Conservation (phyloP, 495 filamentous ascomycete species). For the Wilcoxina mikolae region DNA sequence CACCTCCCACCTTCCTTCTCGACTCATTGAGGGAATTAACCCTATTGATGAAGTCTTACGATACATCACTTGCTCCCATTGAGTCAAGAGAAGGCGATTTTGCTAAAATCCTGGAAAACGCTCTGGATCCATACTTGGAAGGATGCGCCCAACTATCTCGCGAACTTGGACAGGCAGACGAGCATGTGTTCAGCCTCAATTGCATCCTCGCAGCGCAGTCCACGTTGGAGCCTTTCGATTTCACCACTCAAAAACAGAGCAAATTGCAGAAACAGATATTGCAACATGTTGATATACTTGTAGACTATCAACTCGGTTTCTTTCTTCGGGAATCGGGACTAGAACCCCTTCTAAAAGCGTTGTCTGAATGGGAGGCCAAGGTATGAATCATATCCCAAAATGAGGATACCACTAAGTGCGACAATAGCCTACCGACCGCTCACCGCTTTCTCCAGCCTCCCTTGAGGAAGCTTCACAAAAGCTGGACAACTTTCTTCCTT, state of each 20-base stretch:
- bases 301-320: conserved; percentile 47
- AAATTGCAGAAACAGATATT: conserved; percentile 37
- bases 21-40: conserved; percentile 34
- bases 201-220: conserved; percentile 48
- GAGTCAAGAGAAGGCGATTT: neutral
- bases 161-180: conserved; percentile 40
- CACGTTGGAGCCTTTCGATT: conserved; percentile 41
- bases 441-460: neutral
- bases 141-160: conserved; percentile 55
- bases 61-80: conserved; percentile 52
- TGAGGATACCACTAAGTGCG: no score
- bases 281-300: conserved; percentile 34
- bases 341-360: conserved; percentile 48
- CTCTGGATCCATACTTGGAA: conserved; percentile 70
- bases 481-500: conserved; percentile 71
- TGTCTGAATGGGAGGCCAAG: conserved; percentile 34
- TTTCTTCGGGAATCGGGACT: conserved; percentile 64
- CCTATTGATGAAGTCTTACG: conserved; percentile 49
- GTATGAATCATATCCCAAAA: neutral
- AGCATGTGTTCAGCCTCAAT: conserved; percentile 70
- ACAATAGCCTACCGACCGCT: conserved; percentile 7
- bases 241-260: conserved; percentile 35
- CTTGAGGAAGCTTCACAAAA: conserved; percentile 42
- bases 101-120: conserved; percentile 54
- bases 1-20: conserved; percentile 67